Evolutionary conservation across 2,329 filamentous ascomycete species (phyloP).

Genomic region (Fusarium stilboides): DNA sequence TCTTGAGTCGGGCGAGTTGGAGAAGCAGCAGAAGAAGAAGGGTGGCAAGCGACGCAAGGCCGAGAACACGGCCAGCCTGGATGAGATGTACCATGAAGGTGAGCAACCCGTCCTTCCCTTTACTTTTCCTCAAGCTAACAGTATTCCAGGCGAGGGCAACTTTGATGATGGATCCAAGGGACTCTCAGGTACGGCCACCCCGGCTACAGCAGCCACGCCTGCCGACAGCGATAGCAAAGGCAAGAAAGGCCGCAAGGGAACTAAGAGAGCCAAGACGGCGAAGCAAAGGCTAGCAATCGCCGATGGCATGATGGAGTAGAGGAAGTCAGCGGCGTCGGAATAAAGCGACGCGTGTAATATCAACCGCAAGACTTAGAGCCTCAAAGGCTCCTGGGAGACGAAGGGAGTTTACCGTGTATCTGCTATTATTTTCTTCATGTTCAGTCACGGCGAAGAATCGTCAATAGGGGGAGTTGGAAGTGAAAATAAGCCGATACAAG

Average conservation of each 20-base stretch:
- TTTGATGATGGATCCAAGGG: constrained; percentile 89
- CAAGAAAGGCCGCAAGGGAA: constrained; percentile 71
- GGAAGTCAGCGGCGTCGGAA: constrained; percentile 22
- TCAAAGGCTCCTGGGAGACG: constrained; percentile 28
- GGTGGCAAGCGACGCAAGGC: constrained; percentile 70
- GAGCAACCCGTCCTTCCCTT: constrained; percentile 59
- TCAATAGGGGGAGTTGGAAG: constrained; percentile 44
- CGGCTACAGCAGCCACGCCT: constrained; percentile 89
- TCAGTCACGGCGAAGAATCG: constrained; percentile 25
- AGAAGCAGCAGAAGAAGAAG: constrained; percentile 76
- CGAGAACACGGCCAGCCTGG: constrained; percentile 76
- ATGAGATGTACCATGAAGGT: constrained; percentile 99
- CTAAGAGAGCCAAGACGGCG: constrained; percentile 73
- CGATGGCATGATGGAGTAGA: constrained; percentile 65
- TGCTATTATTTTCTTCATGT: constrained; percentile 24
- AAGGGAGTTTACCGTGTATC: constrained; percentile 41
- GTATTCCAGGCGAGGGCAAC: constrained; percentile 84
- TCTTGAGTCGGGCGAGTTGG: constrained; percentile 77
- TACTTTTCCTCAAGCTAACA: constrained; percentile 44
- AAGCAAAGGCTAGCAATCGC: constrained; percentile 79
- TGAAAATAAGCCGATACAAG: constrained; percentile 41
- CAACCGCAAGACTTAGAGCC: constrained; percentile 36
- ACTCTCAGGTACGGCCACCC: constrained; percentile 73
- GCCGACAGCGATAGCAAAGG: constrained; percentile 69
- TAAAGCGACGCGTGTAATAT: constrained; percentile 44